Evolutionary conservation across 202 grass and related monocot species (phyloP).

Genomic region (Sporobolus alterniflorus): DNA sequence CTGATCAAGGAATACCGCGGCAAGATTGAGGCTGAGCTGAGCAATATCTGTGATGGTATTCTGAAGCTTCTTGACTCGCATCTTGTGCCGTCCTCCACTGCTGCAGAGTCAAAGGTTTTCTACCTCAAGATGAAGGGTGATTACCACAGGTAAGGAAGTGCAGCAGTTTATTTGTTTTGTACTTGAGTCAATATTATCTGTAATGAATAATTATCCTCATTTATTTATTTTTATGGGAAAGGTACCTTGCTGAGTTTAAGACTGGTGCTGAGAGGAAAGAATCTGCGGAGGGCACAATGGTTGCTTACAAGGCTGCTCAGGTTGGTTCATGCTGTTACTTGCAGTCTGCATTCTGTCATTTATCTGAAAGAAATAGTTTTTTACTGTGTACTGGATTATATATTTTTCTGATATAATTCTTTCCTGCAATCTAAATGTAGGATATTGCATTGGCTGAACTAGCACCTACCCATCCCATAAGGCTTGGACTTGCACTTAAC

Average conservation of each 20-base stretch:
- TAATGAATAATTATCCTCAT: background rate
- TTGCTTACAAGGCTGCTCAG: conserved; percentile 73
- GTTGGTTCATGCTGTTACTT: conserved; percentile 28
- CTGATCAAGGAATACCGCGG: conserved; percentile 74
- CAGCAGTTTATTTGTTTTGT: background rate
- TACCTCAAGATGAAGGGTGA: conserved; percentile 97
- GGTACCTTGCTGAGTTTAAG: conserved; percentile 87
- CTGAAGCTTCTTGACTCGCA: conserved; percentile 77
- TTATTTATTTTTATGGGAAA: conserved; percentile 11
- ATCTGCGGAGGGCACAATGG: conserved; percentile 66
- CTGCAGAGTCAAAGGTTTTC: conserved; percentile 77
- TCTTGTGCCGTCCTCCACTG: conserved; percentile 68
- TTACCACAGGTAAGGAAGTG: conserved; percentile 74
- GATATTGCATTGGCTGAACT: conserved; percentile 75
- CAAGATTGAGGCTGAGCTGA: conserved; percentile 76
- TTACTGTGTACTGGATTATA: background rate
- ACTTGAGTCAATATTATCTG: background rate
- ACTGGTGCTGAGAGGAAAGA: conserved; percentile 64
- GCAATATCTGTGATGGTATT: conserved; percentile 79
- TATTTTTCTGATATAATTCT: background rate
- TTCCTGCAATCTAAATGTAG: conserved; percentile 23
- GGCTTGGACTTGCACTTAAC: conserved; percentile 81
- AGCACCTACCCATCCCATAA: conserved; percentile 76
- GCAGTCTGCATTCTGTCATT: background rate
- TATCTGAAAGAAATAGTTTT: background rate